Evolutionary conservation across 768 basidiomycete species (phyloP).

Genomic region (Naganishia vaughanmartiniae): DNA sequence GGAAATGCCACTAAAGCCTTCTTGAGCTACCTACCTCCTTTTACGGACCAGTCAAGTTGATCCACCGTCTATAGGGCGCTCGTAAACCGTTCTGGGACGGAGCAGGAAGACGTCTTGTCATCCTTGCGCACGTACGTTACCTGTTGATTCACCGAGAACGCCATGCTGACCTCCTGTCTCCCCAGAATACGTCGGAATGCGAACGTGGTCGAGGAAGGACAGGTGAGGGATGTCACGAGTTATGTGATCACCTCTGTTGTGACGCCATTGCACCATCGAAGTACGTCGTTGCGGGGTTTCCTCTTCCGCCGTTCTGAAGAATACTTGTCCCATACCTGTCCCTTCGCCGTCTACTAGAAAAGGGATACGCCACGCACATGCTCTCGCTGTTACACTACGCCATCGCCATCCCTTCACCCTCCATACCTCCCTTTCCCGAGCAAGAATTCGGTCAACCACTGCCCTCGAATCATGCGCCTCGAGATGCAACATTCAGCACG

Average conservation of each 20-base stretch:
- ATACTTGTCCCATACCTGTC: not conserved
- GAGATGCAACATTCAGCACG: constrained; percentile 13
- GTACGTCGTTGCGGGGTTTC: not conserved
- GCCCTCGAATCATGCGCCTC: not conserved
- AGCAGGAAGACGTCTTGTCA: not conserved
- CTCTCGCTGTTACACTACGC: constrained; percentile 25
- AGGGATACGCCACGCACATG: constrained; percentile 25
- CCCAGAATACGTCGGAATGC: constrained; percentile 11
- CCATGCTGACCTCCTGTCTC: not conserved
- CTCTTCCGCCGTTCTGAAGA: not conserved
- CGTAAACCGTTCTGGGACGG: not conserved
- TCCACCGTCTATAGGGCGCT: not conserved
- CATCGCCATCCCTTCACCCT: not conserved
- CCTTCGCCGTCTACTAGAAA: not conserved
- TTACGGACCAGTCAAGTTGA: not conserved
- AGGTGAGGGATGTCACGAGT: not conserved
- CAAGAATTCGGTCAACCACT: not conserved
- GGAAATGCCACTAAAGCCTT: too few relatives aligned
- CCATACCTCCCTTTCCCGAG: constrained; percentile 21
- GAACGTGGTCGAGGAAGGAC: not conserved
- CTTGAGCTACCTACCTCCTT: not conserved
- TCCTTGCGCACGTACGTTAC: constrained; percentile 1
- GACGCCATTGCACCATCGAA: constrained; percentile 13
- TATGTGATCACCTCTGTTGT: constrained; percentile 23
- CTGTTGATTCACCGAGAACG: not conserved